Evolutionary conservation across 768 basidiomycete species (phyloP).

Genomic region (Mycena olivaceomarginata): DNA sequence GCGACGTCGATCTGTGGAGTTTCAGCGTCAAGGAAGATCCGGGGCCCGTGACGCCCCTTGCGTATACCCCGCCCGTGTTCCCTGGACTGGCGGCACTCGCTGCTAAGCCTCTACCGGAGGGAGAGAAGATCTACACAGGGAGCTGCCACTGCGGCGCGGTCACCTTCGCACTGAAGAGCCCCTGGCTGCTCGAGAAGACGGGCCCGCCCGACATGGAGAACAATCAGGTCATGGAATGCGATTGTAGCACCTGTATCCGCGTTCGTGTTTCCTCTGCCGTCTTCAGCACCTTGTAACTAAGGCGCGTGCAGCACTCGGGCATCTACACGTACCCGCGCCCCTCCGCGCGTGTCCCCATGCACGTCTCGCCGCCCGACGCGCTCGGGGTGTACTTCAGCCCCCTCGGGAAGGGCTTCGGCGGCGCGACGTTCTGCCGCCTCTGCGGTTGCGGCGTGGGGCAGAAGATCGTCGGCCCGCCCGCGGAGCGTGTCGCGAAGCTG

Average conservation of each 20-base stretch:
- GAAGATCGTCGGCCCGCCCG: constrained; percentile 41
- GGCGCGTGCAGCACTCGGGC: constrained; percentile 27
- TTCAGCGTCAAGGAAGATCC: constrained; percentile 13
- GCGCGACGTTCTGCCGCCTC: constrained; percentile 38
- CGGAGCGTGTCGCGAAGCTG: constrained; percentile 31
- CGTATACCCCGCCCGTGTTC: constrained; percentile 34
- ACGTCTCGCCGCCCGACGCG: constrained; percentile 33
- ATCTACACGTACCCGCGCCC: constrained; percentile 45
- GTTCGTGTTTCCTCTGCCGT: constrained; percentile 7
- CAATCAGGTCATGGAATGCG: constrained; percentile 35
- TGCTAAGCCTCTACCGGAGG: constrained; percentile 29
- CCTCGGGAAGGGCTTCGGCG: constrained; percentile 36
- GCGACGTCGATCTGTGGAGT: constrained; percentile 39
- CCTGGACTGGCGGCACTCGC: constrained; percentile 26
- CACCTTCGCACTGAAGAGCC: constrained; percentile 40
- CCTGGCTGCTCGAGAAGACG: constrained; percentile 37
- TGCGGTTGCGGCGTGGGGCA: constrained; percentile 39
- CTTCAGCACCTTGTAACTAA: neutral
- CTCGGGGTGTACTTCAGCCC: constrained; percentile 39
- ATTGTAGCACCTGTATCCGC: constrained; percentile 44
- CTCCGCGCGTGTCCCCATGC: constrained; percentile 31
- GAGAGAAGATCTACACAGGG: constrained; percentile 44
- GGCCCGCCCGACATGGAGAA: constrained; percentile 39
- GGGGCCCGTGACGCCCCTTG: neutral
- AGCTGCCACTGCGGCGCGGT: constrained; percentile 46